These are phyloP conservation scores for Cornus florida DNA, from an alignment of 148 eudicot species.

Conservation along the genomic window DNA sequence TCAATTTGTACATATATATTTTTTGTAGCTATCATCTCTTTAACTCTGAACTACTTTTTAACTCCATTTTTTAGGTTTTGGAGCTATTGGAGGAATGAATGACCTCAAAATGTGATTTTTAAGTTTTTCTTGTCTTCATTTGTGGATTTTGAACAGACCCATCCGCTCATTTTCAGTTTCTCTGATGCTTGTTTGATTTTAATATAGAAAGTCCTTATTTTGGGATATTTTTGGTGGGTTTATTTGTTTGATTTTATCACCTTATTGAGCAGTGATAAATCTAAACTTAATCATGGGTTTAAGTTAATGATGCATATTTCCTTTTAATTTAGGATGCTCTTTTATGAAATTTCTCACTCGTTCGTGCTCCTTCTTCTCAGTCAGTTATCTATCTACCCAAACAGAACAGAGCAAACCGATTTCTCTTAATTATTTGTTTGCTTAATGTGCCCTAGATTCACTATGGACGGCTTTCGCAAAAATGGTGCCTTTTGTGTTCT, in stretches of 20 bases:
- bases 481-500: too few relatives aligned
- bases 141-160: not conserved
- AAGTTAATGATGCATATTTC: not conserved
- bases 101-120: not conserved
- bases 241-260: not conserved
- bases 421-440: not conserved
- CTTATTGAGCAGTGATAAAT: not conserved
- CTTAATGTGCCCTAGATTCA: not conserved
- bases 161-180: not conserved
- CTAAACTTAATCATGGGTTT: not conserved
- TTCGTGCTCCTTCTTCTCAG: not conserved
- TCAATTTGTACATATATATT: too few relatives aligned
- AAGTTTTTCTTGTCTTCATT: not conserved
- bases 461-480: not conserved
- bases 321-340: not conserved
- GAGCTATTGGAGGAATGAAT: not conserved
- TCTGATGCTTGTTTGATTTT: not conserved
- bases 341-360: not conserved
- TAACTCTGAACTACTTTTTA: constrained; percentile 5
- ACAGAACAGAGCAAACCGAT: not conserved
- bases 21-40: not conserved
- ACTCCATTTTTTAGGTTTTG: not conserved
- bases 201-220: not conserved
- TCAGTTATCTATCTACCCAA: not conserved
- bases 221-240: not conserved